Evolutionary conservation across 495 filamentous ascomycete genomes (phyloP), one percentile per base, ranked within the genome.

Genomic region (Hypoxylon lienhwacheense): DNA sequence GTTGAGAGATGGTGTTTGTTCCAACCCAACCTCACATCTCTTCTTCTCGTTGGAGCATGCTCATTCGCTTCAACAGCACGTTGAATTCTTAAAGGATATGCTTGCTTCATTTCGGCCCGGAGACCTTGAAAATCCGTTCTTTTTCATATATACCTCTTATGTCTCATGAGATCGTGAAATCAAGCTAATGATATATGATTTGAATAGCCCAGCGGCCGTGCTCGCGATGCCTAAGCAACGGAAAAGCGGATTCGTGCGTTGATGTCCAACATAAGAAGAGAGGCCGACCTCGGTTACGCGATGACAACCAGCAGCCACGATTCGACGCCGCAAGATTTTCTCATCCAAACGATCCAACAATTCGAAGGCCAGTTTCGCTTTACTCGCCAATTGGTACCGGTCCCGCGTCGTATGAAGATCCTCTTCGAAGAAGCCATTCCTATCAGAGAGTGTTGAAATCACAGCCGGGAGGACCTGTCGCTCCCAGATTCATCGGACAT

Each of bases 251-350:
- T 43, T 81, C 87, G n/a, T 97, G 92, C 60, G 78, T 90, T 42
- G 93, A 98, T 69, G 90, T 97, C 16, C 90, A 91, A 60, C 92
- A 97, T 71, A 98, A 97, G 73, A 97, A 97, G 67, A 79, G 93
- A 53, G 93, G 93, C 15, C 80, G 93, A 48, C 93, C 93, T 60
- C 86, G 93, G 42, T 77, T 98, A 63, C 87, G 92, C 66, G 91
- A 96, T 62, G 93, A 97, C 43, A 70, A 75, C 55, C 75, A 82
- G n/a, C n/a, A n/a, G 55, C 63, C 73, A 19, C 77, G 79, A 54
- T 83, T 77, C 52, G 79, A 84, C 40, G 61, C 69, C 11, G 54
- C 71, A 17, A 73, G 74, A 61, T 79, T 73, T 58, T 70, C 69
- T 41, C 71, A 65, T 53, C 69, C 64, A 31, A 54, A 59, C 35